Conservation (phyloP, 371 early-diverging fungal genomes). For the Mucor mucedo region DNA sequence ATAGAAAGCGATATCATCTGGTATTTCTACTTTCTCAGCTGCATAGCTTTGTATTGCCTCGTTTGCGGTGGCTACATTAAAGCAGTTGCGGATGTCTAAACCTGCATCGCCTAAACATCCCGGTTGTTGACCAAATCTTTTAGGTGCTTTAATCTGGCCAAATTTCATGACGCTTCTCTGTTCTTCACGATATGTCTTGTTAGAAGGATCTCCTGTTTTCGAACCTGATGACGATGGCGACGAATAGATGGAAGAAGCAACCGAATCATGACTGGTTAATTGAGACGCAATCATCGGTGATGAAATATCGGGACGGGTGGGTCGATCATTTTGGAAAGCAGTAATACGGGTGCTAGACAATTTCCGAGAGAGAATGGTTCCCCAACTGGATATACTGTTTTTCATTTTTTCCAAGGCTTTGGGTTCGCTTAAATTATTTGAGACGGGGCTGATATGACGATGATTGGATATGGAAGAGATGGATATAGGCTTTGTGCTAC, state of each 20-base stretch:
- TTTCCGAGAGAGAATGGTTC: slow-evolving; percentile 9
- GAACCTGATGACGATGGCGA: background rate
- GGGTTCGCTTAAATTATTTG: background rate
- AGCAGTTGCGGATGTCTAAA: slow-evolving; percentile 34
- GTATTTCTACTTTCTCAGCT: slow-evolving; percentile 21
- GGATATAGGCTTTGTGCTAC: background rate
- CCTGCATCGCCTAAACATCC: slow-evolving; percentile 37
- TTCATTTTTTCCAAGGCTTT: slow-evolving; percentile 1
- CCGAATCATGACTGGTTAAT: background rate
- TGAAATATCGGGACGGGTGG: slow-evolving; percentile 1
- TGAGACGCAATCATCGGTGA: slow-evolving; percentile 1
- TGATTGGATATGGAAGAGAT: background rate
- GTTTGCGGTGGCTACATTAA: slow-evolving; percentile 33
- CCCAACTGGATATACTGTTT: slow-evolving; percentile 14
- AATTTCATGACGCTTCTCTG: slow-evolving; percentile 20
- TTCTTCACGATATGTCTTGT: background rate
- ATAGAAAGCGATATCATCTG: background rate
- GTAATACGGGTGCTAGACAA: background rate
- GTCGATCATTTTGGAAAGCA: background rate
- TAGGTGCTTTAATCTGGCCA: slow-evolving; percentile 24
- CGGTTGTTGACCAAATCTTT: slow-evolving; percentile 33
- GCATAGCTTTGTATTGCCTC: slow-evolving; percentile 33
- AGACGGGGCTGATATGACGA: too few species aligned
- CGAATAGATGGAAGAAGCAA: background rate
- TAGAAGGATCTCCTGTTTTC: background rate